Base-by-base conservation (phyloP, 768 basidiomycete species). In the Calocybe cyanea region DNA sequence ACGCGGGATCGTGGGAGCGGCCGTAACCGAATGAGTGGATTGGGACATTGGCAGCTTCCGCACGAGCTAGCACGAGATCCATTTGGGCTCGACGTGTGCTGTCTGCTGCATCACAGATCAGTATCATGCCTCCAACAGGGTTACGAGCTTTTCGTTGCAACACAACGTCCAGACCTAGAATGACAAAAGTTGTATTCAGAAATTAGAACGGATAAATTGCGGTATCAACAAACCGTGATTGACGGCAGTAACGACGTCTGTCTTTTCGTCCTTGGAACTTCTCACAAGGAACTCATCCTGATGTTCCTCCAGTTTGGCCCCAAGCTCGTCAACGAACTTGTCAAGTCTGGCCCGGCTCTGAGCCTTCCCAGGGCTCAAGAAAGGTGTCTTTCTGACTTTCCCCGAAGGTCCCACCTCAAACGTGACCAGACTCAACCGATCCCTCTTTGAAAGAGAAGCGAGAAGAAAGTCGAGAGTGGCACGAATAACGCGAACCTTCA, bases 21-120 rank as follows among this genome's bases (percentile, higher is more conserved):
- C 94, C 95, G 58, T 95, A 99, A 41, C 96, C 96, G 54, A 99
- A 87, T 2, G 94, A 88, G 63, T 99, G 95, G 45, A 99, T 96
- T 3, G 96, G 94, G 19, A 96, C 83, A 62, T 92, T 92, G 23
- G 91, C 96, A 10, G 96, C 95, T 60, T 99, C 96, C 1, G 93
- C 88, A 30, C 96, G 86, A 35, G 95, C 94, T 38, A 97, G 86
- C 13, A 97, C 94, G 13, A 99, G 78, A 63, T 99, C 96, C 92
- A 99, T 98, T 64, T 97, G 94, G 18, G 92, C 92, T 13, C 93
- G 83, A 43, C 92, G 80, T 13, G 93, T 92, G 57, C 83, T 87
- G 57, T 98, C 96, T 3, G 90, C 76, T 2, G 92, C 86, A 59
- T 98, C 95, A 60, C 89, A 92, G 50, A 98, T 84, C 19, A 99